Base-by-base conservation (phyloP, 805 yeast species). In the Wickerhamomyces pijperi region DNA sequence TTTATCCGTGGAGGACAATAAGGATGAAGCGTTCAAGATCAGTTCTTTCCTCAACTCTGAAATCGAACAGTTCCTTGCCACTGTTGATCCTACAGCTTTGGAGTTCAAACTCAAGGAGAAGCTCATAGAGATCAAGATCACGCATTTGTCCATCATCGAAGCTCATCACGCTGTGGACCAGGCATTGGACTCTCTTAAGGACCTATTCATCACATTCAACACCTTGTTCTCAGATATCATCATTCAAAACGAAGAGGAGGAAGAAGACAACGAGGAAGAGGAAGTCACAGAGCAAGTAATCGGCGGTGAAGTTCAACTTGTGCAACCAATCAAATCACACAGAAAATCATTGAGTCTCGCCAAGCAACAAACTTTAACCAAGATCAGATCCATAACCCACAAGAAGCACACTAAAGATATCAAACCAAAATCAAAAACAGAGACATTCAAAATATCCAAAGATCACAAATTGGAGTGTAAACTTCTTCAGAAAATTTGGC, bases 91-190 rank as follows among this genome's bases (percentile, higher is more conserved):
- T 8, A 36, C 46, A 5, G 40, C 45, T 14, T 6, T 44, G 8
- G 11, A 41, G 3, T 19, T 36, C 0, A 5, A 17, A 1, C 40
- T 41, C 29, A 46, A 47, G 19, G 47, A 25, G 36, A 36, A 70
- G 41, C 68, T 77, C 40, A 53, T 78, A 38, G 83, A 84, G 53
- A 65, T 86, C 54, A 82, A 82, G 48, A 66, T 82, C 58, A 80
- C 95, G 0, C 84, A 81, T 49, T 60, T 86, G 29, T 76, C 84
- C 2, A 62, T 85, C n/a, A 60, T 76, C 38, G 87, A 82, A 49
- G 67, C 74, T 5, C 61, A 72, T 4, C 65, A 71, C 41, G 90
- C 86, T 6, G 58, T 68, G 1, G 63, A 67, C 21, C 71, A 71
- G 34, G 75, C 86, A 1, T 55, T 84, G 42, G 84, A 78, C 33